Conservation (phyloP, 139 green algal genomes). For the Picochlorum sp. region DNA sequence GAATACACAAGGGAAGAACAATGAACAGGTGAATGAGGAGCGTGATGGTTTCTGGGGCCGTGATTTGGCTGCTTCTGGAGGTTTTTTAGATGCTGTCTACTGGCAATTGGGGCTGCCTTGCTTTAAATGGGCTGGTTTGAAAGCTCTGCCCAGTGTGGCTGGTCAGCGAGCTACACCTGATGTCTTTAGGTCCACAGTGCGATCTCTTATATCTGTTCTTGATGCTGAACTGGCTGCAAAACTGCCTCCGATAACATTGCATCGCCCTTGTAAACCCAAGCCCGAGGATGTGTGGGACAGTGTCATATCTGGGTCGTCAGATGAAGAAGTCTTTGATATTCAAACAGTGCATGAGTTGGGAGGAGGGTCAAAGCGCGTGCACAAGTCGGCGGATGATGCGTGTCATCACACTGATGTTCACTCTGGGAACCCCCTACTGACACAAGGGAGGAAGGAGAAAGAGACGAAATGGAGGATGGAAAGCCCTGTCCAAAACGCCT, state of each 20-base stretch:
- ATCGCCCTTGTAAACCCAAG: too few relatives aligned
- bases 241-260: constrained; percentile 8
- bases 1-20: constrained; percentile 8
- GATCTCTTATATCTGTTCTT: constrained; percentile 20
- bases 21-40: neutral
- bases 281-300: constrained; percentile 19
- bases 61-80: constrained; percentile 38
- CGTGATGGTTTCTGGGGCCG: constrained; percentile 53
- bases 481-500: constrained; percentile 2
- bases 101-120: constrained; percentile 29
- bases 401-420: neutral
- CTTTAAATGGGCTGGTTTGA: constrained; percentile 23
- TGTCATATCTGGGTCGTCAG: constrained; percentile 17
- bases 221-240: constrained; percentile 20
- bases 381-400: neutral
- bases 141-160: constrained; percentile 27
- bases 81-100: constrained; percentile 42
- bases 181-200: constrained; percentile 12
- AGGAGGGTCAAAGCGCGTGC: neutral
- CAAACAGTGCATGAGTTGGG: constrained; percentile 13
- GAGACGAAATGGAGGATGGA: neutral
- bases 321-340: constrained; percentile 13
- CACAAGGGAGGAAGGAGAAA: too few relatives aligned
- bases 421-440: neutral
- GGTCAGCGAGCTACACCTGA: neutral